phyloP scores from a whole-genome alignment of 2,329 filamentous ascomycete genomes.

The Pseudonectria buxi region DNA sequence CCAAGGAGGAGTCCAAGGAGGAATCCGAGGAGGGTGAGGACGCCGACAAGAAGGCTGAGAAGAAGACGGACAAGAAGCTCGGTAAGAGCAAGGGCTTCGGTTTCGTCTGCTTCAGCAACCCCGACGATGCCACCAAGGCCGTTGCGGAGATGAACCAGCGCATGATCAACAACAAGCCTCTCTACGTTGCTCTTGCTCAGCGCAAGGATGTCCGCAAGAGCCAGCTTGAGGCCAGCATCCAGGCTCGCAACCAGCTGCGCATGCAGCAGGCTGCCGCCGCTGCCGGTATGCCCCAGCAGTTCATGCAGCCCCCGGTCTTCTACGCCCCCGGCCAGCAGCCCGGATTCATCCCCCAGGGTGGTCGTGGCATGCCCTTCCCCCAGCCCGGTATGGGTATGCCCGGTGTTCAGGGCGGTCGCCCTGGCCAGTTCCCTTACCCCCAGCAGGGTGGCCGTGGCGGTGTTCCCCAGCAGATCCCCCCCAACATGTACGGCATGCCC shows the following conservation, averaged over 20 bases:
- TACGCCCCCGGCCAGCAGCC: conserved; percentile 79
- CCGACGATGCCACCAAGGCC: conserved; percentile 97
- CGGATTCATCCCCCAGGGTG: conserved; percentile 57
- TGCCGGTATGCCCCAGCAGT: conserved; percentile 80
- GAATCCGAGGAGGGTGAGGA: conserved; percentile 33
- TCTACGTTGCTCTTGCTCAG: conserved; percentile 96
- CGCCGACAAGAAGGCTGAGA: conserved; percentile 52
- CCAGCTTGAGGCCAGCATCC: conserved; percentile 98
- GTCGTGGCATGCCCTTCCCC: conserved; percentile 61
- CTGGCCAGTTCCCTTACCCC: conserved; percentile 80
- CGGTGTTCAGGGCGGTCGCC: conserved; percentile 71
- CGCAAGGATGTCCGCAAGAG: conserved; percentile 99
- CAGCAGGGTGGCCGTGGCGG: conserved; percentile 85
- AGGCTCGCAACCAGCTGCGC: conserved; percentile 95
- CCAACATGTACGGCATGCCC: conserved; percentile 76
- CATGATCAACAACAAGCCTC: conserved; percentile 93
- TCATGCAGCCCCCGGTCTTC: conserved; percentile 87
- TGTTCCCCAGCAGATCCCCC: conserved; percentile 79
- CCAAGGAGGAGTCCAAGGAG: conserved; percentile 40
- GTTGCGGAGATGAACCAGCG: conserved; percentile 99
- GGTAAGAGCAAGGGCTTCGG: conserved; percentile 99
- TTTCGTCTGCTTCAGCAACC: conserved; percentile 99
- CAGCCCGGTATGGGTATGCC: conserved; percentile 60
- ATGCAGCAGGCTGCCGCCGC: conserved; percentile 95
- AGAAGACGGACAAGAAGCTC: conserved; percentile 57